A percentile compares a stretch with the other conserved stretches of the same genome.
phyloP scores from a whole-genome alignment of 176 grass and related monocot species.

The Carex littledalei region DNA sequence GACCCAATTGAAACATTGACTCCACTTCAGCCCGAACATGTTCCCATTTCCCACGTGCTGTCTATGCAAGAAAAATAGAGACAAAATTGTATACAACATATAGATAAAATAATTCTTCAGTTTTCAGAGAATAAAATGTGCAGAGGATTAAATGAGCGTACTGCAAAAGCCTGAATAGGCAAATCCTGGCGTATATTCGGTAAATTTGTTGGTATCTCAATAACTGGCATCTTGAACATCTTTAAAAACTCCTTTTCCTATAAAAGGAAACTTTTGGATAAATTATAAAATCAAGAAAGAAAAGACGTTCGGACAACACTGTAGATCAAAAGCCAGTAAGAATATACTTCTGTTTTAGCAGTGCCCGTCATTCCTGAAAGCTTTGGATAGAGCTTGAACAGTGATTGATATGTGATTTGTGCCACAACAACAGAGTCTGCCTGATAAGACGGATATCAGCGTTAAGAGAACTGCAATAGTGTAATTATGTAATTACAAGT shows the following conservation, averaged over 20 bases:
- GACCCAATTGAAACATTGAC: constrained; percentile 72
- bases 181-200: constrained; percentile 83
- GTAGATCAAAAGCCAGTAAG: background rate
- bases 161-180: constrained; percentile 96
- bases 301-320: background rate
- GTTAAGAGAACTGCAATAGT: background rate
- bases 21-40: constrained; percentile 84
- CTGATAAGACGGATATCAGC: constrained; percentile 39
- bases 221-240: constrained; percentile 98
- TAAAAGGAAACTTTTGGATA: constrained; percentile 20
- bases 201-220: constrained; percentile 93
- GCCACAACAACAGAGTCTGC: constrained; percentile 91
- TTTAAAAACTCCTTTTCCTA: constrained; percentile 97
- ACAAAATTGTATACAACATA: too few relatives aligned
- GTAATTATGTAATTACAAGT: background rate
- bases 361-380: constrained; percentile 99
- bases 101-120: background rate
- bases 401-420: constrained; percentile 94
- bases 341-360: constrained; percentile 85
- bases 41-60: constrained; percentile 88
- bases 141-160: constrained; percentile 29
- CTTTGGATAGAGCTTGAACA: constrained; percentile 98
- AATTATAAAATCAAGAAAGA: constrained; percentile 27
- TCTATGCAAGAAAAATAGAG: constrained; percentile 41
- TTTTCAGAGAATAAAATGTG: background rate